Base-by-base conservation (phyloP, 495 filamentous ascomycete genomes). In the Penicillium silybi region DNA sequence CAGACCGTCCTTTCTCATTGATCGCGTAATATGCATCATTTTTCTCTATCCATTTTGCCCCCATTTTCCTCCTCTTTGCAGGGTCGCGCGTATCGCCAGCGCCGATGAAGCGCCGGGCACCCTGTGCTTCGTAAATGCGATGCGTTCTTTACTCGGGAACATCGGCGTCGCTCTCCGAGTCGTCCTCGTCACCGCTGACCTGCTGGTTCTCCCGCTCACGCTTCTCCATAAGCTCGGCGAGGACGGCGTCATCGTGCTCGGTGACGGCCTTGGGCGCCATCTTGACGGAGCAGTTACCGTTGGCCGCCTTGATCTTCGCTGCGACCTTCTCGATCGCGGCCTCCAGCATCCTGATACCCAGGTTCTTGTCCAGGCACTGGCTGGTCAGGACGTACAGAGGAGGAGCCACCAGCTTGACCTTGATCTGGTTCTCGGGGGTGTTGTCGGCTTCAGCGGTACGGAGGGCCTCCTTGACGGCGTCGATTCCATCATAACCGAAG, bases 261-360 rank as follows among this genome's bases (percentile, higher is more conserved):
- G 92, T 97, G 52, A 97, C 95, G 15, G 93, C 93, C 84, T 97
- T 97, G 38, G 93, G 93, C 55, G 90, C 92, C 95, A 98, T 97
- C 79, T 88, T 92, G 47, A 95, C 86, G 26, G 85, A 79, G 61
- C 90, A 90, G 59, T 79, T 82, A 32, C 93, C 93, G 16, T 86
- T 86, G 2, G 85, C 78, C 15, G 66, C 74, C 53, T 80, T 78
- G 67, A 98, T 98, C 62, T 80, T 89, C 52, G 64, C 76, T 52
- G 84, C 77, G 59, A 97, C 92, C 61, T 87, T 86, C 59, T 85
- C 79, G 56, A 98, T 98, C 19, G 93, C 90, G 56, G 84, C 82
- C 72, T 96, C 89, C 51, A 98, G 71, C 59, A 84, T 82, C 57
- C 80, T 71, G 57, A 98, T 95, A 35, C 93, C 93, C 15, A 82